Conservation (phyloP, 306 rosid genomes). For the Biancaea sappan region DNA sequence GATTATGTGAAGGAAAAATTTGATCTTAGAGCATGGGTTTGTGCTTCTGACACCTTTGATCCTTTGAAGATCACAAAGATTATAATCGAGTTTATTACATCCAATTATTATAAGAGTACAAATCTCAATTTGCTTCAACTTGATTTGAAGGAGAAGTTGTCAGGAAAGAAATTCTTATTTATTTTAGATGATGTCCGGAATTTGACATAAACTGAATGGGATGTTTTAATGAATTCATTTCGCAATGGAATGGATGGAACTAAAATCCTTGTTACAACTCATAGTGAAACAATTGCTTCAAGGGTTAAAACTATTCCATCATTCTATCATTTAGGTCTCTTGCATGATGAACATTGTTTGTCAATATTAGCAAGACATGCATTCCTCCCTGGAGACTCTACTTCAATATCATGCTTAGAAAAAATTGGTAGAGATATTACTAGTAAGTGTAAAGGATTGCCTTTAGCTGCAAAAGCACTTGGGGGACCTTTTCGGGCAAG, state of each 20-base stretch:
- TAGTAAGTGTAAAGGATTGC: conserved; percentile 27
- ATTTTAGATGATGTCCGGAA: conserved; percentile 33
- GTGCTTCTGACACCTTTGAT: conserved; percentile 1
- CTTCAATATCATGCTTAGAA: not conserved
- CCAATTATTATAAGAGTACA: not conserved
- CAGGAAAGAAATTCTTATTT: not conserved
- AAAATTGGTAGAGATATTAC: not conserved
- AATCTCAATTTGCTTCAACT: not conserved
- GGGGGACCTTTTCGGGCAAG: conserved; percentile 12
- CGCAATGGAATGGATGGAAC: not conserved
- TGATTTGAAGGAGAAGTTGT: not conserved
- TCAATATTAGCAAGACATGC: conserved; percentile 22
- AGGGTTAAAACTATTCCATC: not conserved
- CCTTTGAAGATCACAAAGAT: not conserved
- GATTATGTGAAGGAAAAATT: not conserved
- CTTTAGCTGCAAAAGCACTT: not conserved
- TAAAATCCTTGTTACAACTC: conserved; percentile 31
- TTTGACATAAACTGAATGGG: not conserved
- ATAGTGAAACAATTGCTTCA: not conserved
- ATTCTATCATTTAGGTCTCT: not conserved
- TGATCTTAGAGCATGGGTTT: not conserved
- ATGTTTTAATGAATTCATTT: not conserved
- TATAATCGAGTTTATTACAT: not conserved
- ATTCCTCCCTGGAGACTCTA: not conserved
- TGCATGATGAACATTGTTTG: not conserved